Conservation (phyloP, 305 asterid genomes). For the Fraxinus latifolia region DNA sequence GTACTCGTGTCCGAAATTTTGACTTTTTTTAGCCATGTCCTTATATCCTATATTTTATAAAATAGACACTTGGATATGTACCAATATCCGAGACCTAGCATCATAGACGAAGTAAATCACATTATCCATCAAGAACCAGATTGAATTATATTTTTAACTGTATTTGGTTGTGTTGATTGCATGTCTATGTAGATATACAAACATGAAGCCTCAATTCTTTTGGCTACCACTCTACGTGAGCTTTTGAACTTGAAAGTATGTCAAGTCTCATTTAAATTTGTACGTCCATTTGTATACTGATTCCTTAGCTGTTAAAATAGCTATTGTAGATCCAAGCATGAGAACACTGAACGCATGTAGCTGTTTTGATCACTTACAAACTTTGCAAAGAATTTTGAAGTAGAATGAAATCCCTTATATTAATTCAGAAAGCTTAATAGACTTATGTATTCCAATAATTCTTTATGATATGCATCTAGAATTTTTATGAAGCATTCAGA, state of each 20-base stretch:
- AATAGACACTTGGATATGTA: too few relatives aligned
- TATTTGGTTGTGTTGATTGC: constrained; percentile 26
- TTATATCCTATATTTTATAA: too few relatives aligned
- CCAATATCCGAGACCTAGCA: too few relatives aligned
- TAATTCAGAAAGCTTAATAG: too few relatives aligned
- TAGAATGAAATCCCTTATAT: too few relatives aligned
- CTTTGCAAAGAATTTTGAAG: neutral
- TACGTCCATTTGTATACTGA: neutral
- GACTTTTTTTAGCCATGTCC: too few relatives aligned
- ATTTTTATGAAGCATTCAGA: constrained; percentile 3
- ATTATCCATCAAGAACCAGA: too few relatives aligned
- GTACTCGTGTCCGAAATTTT: too few relatives aligned
- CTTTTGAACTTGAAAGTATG: constrained; percentile 67
- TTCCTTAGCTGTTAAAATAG: neutral
- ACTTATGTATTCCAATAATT: too few relatives aligned
- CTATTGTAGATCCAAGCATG: neutral
- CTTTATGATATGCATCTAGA: neutral
- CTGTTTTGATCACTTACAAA: neutral
- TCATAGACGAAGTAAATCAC: too few relatives aligned
- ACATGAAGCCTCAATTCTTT: constrained; percentile 31
- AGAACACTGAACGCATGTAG: neutral
- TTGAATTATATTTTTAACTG: neutral
- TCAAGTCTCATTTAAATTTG: neutral
- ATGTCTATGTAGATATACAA: constrained; percentile 38
- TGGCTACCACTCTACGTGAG: constrained; percentile 65